Evolutionary conservation across 2,329 filamentous ascomycete species (phyloP).

Genomic region (Colletotrichum sp.): DNA sequence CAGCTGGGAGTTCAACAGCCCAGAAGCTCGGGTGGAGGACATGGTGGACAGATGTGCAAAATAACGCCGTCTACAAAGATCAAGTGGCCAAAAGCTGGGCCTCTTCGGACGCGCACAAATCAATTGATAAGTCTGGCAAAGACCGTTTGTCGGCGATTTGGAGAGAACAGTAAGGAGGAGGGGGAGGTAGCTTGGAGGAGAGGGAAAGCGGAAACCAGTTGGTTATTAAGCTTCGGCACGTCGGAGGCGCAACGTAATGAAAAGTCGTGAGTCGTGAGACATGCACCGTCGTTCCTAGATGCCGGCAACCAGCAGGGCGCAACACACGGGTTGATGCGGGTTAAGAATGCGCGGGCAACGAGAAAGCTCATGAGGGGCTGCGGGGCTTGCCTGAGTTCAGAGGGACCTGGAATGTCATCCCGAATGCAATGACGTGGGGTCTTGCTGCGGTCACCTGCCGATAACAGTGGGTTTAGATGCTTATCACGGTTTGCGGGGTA

Average conservation of each 20-base stretch:
- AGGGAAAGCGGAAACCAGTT: background rate
- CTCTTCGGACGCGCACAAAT: background rate
- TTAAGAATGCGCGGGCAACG: conserved; percentile 9
- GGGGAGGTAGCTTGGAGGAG: background rate
- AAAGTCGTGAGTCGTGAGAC: conserved; percentile 5
- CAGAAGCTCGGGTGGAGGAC: conserved; percentile 17
- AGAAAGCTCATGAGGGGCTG: conserved; percentile 16
- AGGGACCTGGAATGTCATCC: background rate
- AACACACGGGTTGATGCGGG: conserved; percentile 10
- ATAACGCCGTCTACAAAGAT: background rate
- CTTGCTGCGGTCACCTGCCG: background rate
- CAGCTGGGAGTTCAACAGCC: conserved; percentile 18
- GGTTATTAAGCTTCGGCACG: conserved; percentile 5
- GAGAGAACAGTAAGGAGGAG: background rate
- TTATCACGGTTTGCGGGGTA: conserved; percentile 16
- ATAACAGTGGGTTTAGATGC: background rate
- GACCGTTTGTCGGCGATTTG: background rate
- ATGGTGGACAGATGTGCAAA: background rate
- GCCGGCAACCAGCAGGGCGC: background rate
- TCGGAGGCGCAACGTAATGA: background rate
- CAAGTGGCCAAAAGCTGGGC: background rate
- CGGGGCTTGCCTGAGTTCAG: background rate
- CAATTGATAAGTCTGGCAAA: background rate
- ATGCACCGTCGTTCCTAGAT: background rate
- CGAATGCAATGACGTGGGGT: conserved; percentile 11